A percentile compares a stretch with the other conserved stretches of the same genome.
Conservation (phyloP, 805 yeast species). For the Lipomyces spencermartinsiae region DNA sequence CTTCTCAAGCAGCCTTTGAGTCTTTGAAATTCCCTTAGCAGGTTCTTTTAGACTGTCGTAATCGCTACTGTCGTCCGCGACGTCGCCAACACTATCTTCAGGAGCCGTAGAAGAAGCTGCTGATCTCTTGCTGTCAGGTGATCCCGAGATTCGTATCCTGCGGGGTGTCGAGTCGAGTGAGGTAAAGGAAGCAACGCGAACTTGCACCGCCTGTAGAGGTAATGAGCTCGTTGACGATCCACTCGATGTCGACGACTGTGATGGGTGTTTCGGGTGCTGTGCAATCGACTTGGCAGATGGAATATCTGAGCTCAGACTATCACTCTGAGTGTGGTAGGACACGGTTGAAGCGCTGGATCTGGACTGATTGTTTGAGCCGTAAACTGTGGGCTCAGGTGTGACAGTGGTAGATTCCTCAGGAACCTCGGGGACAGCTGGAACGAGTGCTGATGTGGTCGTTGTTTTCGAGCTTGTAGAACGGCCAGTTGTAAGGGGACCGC, state of each 20-base stretch:
- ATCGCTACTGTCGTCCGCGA: not conserved
- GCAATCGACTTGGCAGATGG: not conserved
- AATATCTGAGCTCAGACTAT: not conserved
- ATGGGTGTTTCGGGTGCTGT: not conserved
- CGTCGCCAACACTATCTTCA: not conserved
- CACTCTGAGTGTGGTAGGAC: not conserved
- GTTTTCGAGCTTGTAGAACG: not conserved
- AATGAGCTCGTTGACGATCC: constrained; percentile 14
- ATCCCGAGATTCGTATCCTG: constrained; percentile 12
- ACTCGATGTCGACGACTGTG: not conserved
- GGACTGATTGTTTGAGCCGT: not conserved
- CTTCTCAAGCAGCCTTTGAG: constrained; percentile 14
- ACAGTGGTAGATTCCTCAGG: not conserved
- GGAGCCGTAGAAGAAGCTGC: not conserved
- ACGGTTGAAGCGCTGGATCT: not conserved
- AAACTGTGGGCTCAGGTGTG: not conserved
- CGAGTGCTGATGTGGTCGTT: not conserved
- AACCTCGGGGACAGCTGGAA: not conserved
- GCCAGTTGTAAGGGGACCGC: not conserved
- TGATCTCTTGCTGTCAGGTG: not conserved
- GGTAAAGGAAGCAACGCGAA: constrained; percentile 14
- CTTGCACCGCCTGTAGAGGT: constrained; percentile 23
- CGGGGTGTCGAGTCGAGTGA: constrained; percentile 21
- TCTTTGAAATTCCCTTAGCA: constrained; percentile 2
- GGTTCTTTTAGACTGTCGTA: constrained; percentile 9